Percentiles rank a stretch among this genome's conserved stretches.
Evolutionary conservation across 495 filamentous ascomycete species (phyloP).

Genomic region (Tuber melanosporum): DNA sequence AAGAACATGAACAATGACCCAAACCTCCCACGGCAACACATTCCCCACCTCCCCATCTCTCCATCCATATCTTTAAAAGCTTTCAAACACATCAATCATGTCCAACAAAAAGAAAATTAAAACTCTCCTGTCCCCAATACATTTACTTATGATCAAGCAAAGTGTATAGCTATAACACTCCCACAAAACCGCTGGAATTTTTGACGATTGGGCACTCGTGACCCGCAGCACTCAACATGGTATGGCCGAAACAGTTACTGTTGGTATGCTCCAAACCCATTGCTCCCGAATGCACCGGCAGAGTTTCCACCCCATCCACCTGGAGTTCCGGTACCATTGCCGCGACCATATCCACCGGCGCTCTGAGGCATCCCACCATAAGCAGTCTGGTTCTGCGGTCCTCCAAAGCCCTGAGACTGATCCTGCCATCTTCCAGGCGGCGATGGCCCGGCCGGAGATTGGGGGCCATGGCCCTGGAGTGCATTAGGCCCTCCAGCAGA

Average conservation of each 20-base stretch:
- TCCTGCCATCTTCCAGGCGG: constrained; percentile 54
- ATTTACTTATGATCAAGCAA: constrained; percentile 1
- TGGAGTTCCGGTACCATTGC: constrained; percentile 63
- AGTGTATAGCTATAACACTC: constrained; percentile 5
- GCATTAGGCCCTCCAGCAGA: constrained; percentile 36
- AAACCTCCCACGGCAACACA: not conserved
- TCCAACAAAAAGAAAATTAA: constrained; percentile 5
- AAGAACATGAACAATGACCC: constrained; percentile 2
- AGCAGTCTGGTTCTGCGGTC: constrained; percentile 52
- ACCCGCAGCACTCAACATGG: not conserved
- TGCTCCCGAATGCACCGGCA: constrained; percentile 46
- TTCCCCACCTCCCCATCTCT: not conserved
- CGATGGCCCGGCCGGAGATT: constrained; percentile 48
- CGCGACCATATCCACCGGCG: constrained; percentile 75
- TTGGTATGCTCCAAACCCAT: constrained; percentile 57
- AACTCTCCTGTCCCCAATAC: constrained; percentile 1
- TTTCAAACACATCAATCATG: not conserved
- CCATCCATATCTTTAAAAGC: not conserved
- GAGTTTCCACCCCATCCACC: constrained; percentile 69
- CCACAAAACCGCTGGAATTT: not conserved
- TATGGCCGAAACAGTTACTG: constrained; percentile 43
- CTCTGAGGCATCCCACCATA: constrained; percentile 56
- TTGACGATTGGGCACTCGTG: not conserved
- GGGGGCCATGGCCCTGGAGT: constrained; percentile 41
- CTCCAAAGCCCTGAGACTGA: constrained; percentile 55